These are phyloP conservation scores for Candolleomyces efflorescens DNA, from an alignment of 768 basidiomycete species.

Conservation along the genomic window DNA sequence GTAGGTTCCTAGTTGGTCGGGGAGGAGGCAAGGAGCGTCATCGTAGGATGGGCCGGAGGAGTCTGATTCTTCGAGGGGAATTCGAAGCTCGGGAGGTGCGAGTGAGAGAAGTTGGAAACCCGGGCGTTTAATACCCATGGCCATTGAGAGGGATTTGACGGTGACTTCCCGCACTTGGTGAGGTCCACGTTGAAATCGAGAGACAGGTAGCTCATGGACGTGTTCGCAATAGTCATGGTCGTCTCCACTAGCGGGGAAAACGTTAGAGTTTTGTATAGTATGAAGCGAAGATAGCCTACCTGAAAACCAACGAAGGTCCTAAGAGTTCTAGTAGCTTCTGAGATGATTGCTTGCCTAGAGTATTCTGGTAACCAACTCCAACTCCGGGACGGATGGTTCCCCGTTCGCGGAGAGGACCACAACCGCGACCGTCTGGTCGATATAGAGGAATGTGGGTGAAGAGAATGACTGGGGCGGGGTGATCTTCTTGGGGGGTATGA, in stretches of 20 bases:
- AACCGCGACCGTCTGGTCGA: slow-evolving; percentile 60
- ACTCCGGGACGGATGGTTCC: slow-evolving; percentile 69
- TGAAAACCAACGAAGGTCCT: slow-evolving; percentile 69
- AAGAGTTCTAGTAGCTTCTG: slow-evolving; percentile 61
- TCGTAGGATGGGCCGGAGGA: slow-evolving; percentile 28
- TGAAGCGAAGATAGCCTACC: slow-evolving; percentile 35
- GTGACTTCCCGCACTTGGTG: slow-evolving; percentile 66
- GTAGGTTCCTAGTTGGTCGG: slow-evolving; percentile 82
- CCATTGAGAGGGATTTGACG: slow-evolving; percentile 87
- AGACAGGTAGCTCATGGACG: slow-evolving; percentile 27
- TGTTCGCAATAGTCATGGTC: slow-evolving; percentile 96
- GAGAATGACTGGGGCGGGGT: slow-evolving; percentile 54
- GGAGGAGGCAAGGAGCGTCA: slow-evolving; percentile 73
- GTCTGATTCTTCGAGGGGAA: slow-evolving; percentile 6
- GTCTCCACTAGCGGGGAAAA: slow-evolving; percentile 58
- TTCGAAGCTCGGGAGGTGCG: slow-evolving; percentile 26
- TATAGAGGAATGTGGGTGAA: slow-evolving; percentile 90
- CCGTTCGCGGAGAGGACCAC: slow-evolving; percentile 76
- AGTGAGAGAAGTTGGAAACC: slow-evolving; percentile 91
- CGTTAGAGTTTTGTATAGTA: not conserved
- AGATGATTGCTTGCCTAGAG: slow-evolving; percentile 63
- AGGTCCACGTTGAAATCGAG: not conserved
- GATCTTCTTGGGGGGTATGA: slow-evolving; percentile 19
- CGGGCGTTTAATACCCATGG: slow-evolving; percentile 78
- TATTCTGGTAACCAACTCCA: slow-evolving; percentile 83